Percentiles rank a stretch among this genome's conserved stretches.
phyloP scores from a whole-genome alignment of 2,329 filamentous ascomycete genomes.

The Calonectria ilicicola region DNA sequence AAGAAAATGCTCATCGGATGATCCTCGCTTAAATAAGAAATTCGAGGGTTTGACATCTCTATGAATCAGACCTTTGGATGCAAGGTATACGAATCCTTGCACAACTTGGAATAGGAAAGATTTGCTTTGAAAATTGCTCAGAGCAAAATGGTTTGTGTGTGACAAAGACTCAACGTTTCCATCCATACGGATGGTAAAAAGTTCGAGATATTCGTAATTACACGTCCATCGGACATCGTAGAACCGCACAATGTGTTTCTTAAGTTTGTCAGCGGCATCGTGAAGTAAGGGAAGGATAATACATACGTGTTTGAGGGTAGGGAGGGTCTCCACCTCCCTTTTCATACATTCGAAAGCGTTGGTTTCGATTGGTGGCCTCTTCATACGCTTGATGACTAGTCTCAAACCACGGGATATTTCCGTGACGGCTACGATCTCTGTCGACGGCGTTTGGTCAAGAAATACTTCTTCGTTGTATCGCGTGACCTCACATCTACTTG shows the following conservation, averaged over 20 bases:
- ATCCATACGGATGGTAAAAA: background rate
- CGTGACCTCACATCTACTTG: too few relatives aligned
- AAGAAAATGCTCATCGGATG: background rate
- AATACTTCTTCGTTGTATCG: too few relatives aligned
- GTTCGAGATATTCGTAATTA: background rate
- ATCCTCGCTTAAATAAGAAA: background rate
- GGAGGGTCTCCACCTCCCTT: background rate
- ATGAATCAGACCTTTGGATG: background rate
- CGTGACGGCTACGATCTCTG: background rate
- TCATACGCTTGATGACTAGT: background rate
- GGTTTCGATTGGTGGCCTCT: background rate
- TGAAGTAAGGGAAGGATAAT: background rate
- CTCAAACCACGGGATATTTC: background rate
- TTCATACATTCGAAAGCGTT: background rate
- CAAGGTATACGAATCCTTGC: background rate
- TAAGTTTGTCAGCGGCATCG: background rate
- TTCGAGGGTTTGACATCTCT: background rate
- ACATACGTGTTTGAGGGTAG: background rate
- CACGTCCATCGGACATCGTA: background rate
- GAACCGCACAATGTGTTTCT: background rate
- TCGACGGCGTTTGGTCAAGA: too few relatives aligned
- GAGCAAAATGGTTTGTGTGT: background rate
- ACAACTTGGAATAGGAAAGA: background rate
- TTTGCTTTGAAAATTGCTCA: background rate
- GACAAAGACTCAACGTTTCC: background rate